Conservation (phyloP, 495 filamentous ascomycete species). For the Cetradonia linearis region DNA sequence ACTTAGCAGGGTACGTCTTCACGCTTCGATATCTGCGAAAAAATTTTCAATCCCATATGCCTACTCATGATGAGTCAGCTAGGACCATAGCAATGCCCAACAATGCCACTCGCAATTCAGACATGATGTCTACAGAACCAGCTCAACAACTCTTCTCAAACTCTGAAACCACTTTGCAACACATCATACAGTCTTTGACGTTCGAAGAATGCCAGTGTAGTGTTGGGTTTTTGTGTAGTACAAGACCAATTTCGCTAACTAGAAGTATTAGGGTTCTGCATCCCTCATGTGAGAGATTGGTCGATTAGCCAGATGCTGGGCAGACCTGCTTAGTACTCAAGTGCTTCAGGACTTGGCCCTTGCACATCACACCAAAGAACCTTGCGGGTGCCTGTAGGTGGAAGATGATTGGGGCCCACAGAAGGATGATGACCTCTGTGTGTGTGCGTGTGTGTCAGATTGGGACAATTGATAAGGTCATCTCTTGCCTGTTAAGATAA, state of each 20-base stretch:
- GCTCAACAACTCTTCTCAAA: conserved; percentile 44
- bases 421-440: not conserved
- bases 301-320: no score
- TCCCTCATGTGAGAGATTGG: not conserved
- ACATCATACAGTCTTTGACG: not conserved
- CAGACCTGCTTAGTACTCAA: not conserved
- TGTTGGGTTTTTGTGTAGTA: not conserved
- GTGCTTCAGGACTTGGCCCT: no score
- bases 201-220: not conserved
- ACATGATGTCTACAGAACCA: conserved; percentile 45
- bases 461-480: not conserved
- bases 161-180: conserved; percentile 20
- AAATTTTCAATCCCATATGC: not conserved
- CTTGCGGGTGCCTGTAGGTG: not conserved
- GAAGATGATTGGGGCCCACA: not conserved
- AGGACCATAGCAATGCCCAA: conserved; percentile 46
- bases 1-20: not conserved
- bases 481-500: not conserved
- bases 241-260: not conserved
- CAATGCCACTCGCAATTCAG: not conserved
- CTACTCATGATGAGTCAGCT: conserved; percentile 41
- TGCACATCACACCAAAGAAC: not conserved
- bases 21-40: not conserved
- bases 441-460: not conserved
- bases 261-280: not conserved